These are phyloP conservation scores for Ploettnerulaceae sp. DNA, from an alignment of 2,329 filamentous ascomycete species.

Conservation along the genomic window DNA sequence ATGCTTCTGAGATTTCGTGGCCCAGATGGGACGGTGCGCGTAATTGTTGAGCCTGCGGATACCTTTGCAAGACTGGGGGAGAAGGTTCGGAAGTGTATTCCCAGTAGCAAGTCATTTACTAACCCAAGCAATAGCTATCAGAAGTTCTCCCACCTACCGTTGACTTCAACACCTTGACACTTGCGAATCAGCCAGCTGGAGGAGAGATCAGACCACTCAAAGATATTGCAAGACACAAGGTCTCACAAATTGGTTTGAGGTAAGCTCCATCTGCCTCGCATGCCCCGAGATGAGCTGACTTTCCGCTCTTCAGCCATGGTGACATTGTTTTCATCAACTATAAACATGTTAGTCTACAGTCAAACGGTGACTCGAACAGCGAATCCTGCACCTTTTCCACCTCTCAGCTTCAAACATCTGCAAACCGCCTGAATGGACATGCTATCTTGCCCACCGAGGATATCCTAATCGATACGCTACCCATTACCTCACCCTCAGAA, in stretches of 20 bases:
- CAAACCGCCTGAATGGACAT: slow-evolving; percentile 73
- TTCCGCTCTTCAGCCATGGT: slow-evolving; percentile 59
- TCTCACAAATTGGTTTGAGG: slow-evolving; percentile 57
- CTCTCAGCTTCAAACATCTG: slow-evolving; percentile 37
- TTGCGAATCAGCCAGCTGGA: slow-evolving; percentile 57
- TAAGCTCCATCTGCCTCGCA: too few relatives aligned
- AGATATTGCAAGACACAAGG: slow-evolving; percentile 52
- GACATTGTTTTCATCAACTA: slow-evolving; percentile 88
- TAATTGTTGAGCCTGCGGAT: slow-evolving; percentile 69
- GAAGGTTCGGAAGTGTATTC: slow-evolving; percentile 39
- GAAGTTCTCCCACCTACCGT: slow-evolving; percentile 57
- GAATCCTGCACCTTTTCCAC: slow-evolving; percentile 27
- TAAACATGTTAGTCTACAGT: slow-evolving; percentile 49
- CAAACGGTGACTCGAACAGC: slow-evolving; percentile 40
- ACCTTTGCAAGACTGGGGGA: slow-evolving; percentile 62
- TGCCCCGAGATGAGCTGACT: too few relatives aligned
- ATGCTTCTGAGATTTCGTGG: slow-evolving; percentile 50
- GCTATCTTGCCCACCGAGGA: slow-evolving; percentile 66
- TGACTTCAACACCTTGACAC: slow-evolving; percentile 52
- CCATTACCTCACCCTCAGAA: slow-evolving; percentile 49
- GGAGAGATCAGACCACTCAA: slow-evolving; percentile 54
- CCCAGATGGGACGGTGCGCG: slow-evolving; percentile 86
- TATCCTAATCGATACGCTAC: slow-evolving; percentile 55
- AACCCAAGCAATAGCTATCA: slow-evolving; percentile 43
- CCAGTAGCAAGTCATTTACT: slow-evolving; percentile 9